phyloP scores from a whole-genome alignment of 2,329 filamentous ascomycete species.

The Hypoxylon sp. region DNA sequence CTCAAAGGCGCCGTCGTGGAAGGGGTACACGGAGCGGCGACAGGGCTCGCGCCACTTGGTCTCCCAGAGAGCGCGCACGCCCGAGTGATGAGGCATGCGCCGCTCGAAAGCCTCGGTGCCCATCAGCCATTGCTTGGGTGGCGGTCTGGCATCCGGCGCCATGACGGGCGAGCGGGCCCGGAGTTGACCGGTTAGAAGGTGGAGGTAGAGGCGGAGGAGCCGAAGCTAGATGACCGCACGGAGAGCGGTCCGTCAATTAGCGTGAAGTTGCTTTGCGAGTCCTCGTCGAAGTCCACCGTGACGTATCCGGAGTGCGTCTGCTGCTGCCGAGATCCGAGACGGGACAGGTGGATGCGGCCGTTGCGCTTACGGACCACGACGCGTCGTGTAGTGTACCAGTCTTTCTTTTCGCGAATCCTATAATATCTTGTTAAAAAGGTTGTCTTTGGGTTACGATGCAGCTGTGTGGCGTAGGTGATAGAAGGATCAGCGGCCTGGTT shows the following conservation, averaged over 20 bases:
- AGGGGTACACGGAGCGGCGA: conserved; percentile 75
- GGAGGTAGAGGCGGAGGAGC: conserved; percentile 18
- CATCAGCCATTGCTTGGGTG: conserved; percentile 57
- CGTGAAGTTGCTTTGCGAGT: conserved; percentile 32
- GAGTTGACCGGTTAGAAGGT: neutral
- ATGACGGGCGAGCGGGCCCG: conserved; percentile 5
- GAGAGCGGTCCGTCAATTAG: conserved; percentile 28
- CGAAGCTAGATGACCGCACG: conserved; percentile 35
- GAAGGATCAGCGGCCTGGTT: conserved; percentile 8
- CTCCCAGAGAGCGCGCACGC: conserved; percentile 76
- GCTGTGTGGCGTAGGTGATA: neutral
- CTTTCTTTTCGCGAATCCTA: conserved; percentile 48
- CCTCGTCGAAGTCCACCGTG: conserved; percentile 28
- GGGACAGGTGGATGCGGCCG: conserved; percentile 47
- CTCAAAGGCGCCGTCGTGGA: conserved; percentile 76
- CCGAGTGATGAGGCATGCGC: conserved; percentile 68
- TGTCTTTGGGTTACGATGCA: neutral
- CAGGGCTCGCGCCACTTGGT: conserved; percentile 80
- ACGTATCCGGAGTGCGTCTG: conserved; percentile 24
- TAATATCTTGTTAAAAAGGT: conserved; percentile 10
- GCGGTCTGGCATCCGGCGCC: conserved; percentile 30
- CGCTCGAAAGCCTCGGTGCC: conserved; percentile 58
- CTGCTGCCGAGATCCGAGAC: conserved; percentile 41
- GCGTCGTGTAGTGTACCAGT: conserved; percentile 49
- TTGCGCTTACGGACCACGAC: conserved; percentile 48